A percentile compares a stretch with the other conserved stretches of the same genome.
Evolutionary conservation across 2,329 filamentous ascomycete genomes (phyloP).

Genomic region (Microcyclospora tardicrescens): DNA sequence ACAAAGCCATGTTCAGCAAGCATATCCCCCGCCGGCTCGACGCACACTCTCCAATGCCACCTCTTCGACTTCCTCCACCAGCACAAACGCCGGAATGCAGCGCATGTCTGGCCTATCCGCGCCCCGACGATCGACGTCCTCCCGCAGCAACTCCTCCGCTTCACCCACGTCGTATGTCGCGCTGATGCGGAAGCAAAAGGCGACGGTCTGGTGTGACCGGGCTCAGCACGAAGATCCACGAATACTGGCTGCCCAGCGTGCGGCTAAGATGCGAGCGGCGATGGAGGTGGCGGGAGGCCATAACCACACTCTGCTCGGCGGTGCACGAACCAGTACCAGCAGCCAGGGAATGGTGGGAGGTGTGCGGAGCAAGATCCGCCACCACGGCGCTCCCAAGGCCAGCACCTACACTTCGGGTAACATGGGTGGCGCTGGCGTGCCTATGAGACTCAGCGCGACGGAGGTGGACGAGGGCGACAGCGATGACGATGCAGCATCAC

Average conservation of each 20-base stretch:
- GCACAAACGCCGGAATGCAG: conserved; percentile 27
- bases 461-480: conserved; percentile 84
- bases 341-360: conserved; percentile 29
- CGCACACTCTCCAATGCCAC: conserved; percentile 58
- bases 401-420: conserved; percentile 65
- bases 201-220: conserved; percentile 95
- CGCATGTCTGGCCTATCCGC: conserved; percentile 24
- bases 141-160: conserved; percentile 49
- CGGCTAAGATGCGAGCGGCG: conserved; percentile 74
- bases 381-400: conserved; percentile 68
- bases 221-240: conserved; percentile 85
- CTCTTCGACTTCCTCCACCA: conserved; percentile 53
- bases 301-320: conserved; percentile 14
- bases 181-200: conserved; percentile 91
- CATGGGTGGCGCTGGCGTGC: conserved; percentile 64
- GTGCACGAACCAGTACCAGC: conserved; percentile 17
- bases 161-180: conserved; percentile 76
- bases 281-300: conserved; percentile 64
- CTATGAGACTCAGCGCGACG: conserved; percentile 82
- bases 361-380: conserved; percentile 74
- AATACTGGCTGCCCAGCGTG: conserved; percentile 66
- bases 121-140: conserved; percentile 63
- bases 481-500: conserved; percentile 49
- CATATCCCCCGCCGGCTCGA: conserved; percentile 16
- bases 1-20: neutral